These are phyloP conservation scores for Candida takata DNA, from an alignment of 805 yeast species.

Conservation along the genomic window DNA sequence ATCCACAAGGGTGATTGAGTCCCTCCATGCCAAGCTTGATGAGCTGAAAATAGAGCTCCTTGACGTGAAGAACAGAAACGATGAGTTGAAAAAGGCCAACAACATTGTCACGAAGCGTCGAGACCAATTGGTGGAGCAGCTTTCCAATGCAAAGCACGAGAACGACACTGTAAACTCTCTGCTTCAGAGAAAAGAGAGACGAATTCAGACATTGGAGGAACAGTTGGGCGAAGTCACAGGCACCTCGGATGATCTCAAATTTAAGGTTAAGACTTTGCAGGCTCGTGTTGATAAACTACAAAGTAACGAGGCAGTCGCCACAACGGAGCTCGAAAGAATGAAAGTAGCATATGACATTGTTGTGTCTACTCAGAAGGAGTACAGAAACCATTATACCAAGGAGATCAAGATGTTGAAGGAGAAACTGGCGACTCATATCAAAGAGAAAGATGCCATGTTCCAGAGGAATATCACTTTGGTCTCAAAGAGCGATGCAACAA, in stretches of 20 bases:
- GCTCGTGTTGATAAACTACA: slow-evolving; percentile 42
- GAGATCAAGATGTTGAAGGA: slow-evolving; percentile 35
- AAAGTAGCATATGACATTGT: slow-evolving; percentile 55
- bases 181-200: slow-evolving; percentile 61
- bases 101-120: slow-evolving; percentile 41
- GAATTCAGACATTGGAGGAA: slow-evolving; percentile 58
- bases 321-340: slow-evolving; percentile 48
- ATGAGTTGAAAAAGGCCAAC: slow-evolving; percentile 48
- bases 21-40: slow-evolving; percentile 44
- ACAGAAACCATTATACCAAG: slow-evolving; percentile 39
- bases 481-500: slow-evolving; percentile 39
- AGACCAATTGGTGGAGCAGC: slow-evolving; percentile 52
- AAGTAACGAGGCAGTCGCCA: slow-evolving; percentile 35
- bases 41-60: slow-evolving; percentile 36
- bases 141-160: slow-evolving; percentile 69
- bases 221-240: slow-evolving; percentile 43
- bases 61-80: slow-evolving; percentile 37
- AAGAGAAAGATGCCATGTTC: slow-evolving; percentile 29
- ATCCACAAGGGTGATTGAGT: slow-evolving; percentile 31
- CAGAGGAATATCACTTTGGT: slow-evolving; percentile 32
- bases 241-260: slow-evolving; percentile 40
- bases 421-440: slow-evolving; percentile 32
- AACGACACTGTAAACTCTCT: slow-evolving; percentile 67
- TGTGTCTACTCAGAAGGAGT: slow-evolving; percentile 43
- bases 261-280: slow-evolving; percentile 43